A percentile compares a stretch with the other conserved stretches of the same genome.
phyloP scores from a whole-genome alignment of 106 monocot genomes.

The Dendrobium chrysotoxum region DNA sequence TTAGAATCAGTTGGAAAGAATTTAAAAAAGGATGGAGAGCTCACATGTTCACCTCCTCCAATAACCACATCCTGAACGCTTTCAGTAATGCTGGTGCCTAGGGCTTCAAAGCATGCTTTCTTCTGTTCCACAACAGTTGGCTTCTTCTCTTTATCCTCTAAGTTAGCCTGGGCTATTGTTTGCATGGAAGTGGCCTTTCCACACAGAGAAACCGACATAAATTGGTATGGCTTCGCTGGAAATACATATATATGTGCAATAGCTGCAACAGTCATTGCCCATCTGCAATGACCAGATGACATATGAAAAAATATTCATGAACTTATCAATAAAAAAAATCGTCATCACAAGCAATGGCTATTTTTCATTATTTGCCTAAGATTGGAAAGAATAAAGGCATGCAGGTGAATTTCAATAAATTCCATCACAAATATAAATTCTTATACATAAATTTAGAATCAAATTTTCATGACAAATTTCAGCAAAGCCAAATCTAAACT shows the following conservation, averaged over 20 bases:
- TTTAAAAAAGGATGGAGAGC: constrained; percentile 2
- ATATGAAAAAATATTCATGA: not conserved
- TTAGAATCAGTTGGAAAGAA: too few species aligned
- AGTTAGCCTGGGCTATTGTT: constrained; percentile 31
- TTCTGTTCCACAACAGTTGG: constrained; percentile 39
- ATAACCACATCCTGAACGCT: constrained; percentile 81
- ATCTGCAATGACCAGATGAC: constrained; percentile 34
- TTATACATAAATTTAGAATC: not conserved
- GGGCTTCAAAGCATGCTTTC: constrained; percentile 53
- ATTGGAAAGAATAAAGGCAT: not conserved
- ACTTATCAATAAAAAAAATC: not conserved
- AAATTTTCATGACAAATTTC: not conserved
- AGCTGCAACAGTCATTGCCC: constrained; percentile 88
- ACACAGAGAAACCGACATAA: constrained; percentile 24
- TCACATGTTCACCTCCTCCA: constrained; percentile 74
- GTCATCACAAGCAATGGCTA: not conserved
- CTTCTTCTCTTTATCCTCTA: constrained; percentile 18
- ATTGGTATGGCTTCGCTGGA: constrained; percentile 44
- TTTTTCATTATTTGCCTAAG: not conserved
- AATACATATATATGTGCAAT: constrained; percentile 68
- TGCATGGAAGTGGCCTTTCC: constrained; percentile 23
- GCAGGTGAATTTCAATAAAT: not conserved
- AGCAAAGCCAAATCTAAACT: too few species aligned
- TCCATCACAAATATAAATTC: not conserved
- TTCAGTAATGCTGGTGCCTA: constrained; percentile 69